Evolutionary conservation across 129 eudicot species (phyloP), one percentile per base, ranked within the genome.

Genomic region (Heracleum sosnowskyi): DNA sequence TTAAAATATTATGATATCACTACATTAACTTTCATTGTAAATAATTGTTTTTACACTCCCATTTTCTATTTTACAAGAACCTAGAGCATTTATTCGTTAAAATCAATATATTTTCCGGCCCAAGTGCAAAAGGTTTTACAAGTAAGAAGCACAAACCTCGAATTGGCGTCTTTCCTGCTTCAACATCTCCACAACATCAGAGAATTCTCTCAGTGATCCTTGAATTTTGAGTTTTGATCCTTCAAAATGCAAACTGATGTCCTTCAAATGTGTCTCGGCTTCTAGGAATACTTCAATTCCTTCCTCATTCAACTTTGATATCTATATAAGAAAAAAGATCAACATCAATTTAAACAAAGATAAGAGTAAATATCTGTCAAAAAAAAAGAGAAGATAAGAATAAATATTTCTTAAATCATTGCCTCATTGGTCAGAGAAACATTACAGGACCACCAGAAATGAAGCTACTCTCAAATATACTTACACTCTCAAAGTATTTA

Each of bases 181-280:
- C 79, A 93, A 75, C 92, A 93, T 86, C 83, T 87, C 84, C 78
- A 76, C 85, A 74, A 93, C 76, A 77, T 93, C 91, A 74, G 88
- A 82, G 78, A 90, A 93, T 80, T 82, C 85, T 83, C 84, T 90
- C 42, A 55, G 62, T 60, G 87, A 83, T 70, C 94, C 94, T 79
- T 80, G 84, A 81, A 90, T 85, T 71, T 86, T 86, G 75, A 93
- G 80, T 80, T 39, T 81, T 57, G 79, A 78, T 69, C 89, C 93
- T 18, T 71, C 55, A 82, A 82, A 91, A 75, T 74, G 82, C 35
- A 84, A 53, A 46, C 78, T 88, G 37, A 93, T 77, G 49, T 82
- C 87, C 79, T 84, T 85, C 85, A 93, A 78, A 69, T 83, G 84
- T 63, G 78, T 88, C 68, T 85, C 91, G 36, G 89, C 80, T 81